Evolutionary conservation across 1,284 basidiomycete species (phyloP), one percentile per base, ranked within the genome.

Genomic region (Pascua guehoae): DNA sequence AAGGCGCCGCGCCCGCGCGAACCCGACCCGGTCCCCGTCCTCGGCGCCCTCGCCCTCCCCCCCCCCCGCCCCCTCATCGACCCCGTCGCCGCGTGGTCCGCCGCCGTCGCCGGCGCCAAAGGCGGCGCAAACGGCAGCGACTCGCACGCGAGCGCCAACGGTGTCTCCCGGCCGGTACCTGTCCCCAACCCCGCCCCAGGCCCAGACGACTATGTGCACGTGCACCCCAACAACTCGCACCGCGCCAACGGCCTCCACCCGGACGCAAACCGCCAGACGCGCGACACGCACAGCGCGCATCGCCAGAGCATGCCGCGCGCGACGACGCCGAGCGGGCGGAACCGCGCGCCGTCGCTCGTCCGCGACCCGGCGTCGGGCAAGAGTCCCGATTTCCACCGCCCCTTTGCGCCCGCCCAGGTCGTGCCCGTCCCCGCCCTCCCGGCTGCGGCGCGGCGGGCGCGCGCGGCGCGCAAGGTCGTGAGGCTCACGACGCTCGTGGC

Each of bases 11-110:
- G 51, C 2, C 51, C 45, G 16, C 51, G 54, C 40, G 46, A 41
- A 44, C 47, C 47, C 37, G 51, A 47, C 41, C 47, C 53, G 8
- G 47, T 52, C 12, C 61, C 59, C 14, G 46, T 50, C 16, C 59
- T 59, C 58, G 72, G 47, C 56, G 66, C 68, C 2, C 61, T 75
- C 17, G 69, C 70, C 5, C 56, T 73, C 41, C 73, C 73, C 5
- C 70, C 72, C 51, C 54, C 70, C 14, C 66, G 68, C 8, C 71
- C 71, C 12, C 66, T 75, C 16, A 62, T 73, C 41, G 73, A 73
- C 51, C 52, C 67, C 1, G 57, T 55, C 54, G 54, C 62, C 47
- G 60, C 64, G 44, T 69, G 67, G 66, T 62, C 66, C 48, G 64
- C 67, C 41, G 54, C 69, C 12, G 65, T 65, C 14, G 53, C 49